Evolutionary conservation across 805 yeast genomes (phyloP).

Genomic region (Ogataea naganishii): DNA sequence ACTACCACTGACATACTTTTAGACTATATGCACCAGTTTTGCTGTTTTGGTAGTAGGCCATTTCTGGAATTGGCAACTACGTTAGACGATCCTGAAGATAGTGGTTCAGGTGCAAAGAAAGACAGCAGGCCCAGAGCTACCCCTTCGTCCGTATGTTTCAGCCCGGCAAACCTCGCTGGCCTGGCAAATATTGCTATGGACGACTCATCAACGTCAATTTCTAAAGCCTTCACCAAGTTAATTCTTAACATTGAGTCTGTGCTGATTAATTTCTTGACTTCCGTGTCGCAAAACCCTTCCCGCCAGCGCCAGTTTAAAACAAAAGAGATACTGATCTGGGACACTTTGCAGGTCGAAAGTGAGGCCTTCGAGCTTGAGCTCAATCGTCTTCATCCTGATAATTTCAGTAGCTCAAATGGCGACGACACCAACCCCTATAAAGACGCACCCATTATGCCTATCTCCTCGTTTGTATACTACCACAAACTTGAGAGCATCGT

Average conservation of each 20-base stretch:
- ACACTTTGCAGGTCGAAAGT: conserved; percentile 68
- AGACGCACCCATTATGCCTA: conserved; percentile 45
- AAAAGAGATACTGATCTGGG: conserved; percentile 54
- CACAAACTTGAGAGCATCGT: conserved; percentile 65
- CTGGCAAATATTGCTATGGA: too few relatives aligned
- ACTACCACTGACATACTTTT: conserved; percentile 27
- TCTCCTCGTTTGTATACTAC: conserved; percentile 61
- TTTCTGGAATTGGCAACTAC: too few relatives aligned
- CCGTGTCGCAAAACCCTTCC: conserved; percentile 59
- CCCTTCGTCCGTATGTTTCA: too few relatives aligned
- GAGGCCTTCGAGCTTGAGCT: conserved; percentile 53
- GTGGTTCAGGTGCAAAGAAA: not conserved
- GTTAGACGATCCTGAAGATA: conserved; percentile 8
- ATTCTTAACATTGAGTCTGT: conserved; percentile 40
- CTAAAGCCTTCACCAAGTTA: conserved; percentile 20
- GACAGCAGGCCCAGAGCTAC: conserved; percentile 1
- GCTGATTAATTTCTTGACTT: conserved; percentile 33
- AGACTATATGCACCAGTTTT: conserved; percentile 34
- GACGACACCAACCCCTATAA: conserved; percentile 24
- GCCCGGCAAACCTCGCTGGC: too few relatives aligned
- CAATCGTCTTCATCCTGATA: conserved; percentile 23
- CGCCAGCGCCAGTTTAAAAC: conserved; percentile 73
- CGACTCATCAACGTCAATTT: conserved; percentile 13
- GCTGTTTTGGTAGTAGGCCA: conserved; percentile 27
- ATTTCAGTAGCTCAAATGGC: conserved; percentile 16